Percentiles rank a stretch among this genome's conserved stretches.
Conservation (phyloP, 1,284 basidiomycete genomes). For the Puccinia triticina region DNA sequence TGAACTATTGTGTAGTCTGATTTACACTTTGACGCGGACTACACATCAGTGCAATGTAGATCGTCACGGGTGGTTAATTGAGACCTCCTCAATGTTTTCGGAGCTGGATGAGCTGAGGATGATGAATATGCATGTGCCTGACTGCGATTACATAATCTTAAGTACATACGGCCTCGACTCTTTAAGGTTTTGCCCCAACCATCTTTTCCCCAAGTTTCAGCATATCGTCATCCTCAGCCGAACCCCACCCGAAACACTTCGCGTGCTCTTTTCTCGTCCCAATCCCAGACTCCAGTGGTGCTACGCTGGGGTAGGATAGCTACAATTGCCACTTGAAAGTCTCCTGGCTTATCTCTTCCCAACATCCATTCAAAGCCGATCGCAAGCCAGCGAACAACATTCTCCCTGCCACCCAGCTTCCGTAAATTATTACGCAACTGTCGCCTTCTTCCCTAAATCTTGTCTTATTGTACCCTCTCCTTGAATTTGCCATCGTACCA, state of each 20-base stretch:
- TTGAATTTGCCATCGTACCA: not conserved
- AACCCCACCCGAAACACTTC: not conserved
- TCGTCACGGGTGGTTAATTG: no score
- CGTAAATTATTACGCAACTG: not conserved
- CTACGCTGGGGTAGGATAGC: no score
- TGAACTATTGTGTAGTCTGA: no score
- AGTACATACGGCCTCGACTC: not conserved
- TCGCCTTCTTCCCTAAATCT: not conserved
- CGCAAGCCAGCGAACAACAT: no score
- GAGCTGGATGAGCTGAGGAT: not conserved
- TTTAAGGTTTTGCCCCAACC: not conserved
- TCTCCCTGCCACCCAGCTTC: no score
- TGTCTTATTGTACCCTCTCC: not conserved
- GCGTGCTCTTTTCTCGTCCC: not conserved
- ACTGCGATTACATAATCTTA: not conserved
- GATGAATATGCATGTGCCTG: not conserved
- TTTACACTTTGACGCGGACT: no score
- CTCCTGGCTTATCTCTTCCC: no score
- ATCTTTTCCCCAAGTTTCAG: not conserved
- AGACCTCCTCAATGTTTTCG: not conserved
- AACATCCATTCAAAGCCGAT: no score
- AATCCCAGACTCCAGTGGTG: not conserved
- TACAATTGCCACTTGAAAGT: no score
- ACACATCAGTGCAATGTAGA: no score
- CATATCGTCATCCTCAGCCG: not conserved